Conservation (phyloP, 257 asterid species). For the Capsicum baccatum region DNA sequence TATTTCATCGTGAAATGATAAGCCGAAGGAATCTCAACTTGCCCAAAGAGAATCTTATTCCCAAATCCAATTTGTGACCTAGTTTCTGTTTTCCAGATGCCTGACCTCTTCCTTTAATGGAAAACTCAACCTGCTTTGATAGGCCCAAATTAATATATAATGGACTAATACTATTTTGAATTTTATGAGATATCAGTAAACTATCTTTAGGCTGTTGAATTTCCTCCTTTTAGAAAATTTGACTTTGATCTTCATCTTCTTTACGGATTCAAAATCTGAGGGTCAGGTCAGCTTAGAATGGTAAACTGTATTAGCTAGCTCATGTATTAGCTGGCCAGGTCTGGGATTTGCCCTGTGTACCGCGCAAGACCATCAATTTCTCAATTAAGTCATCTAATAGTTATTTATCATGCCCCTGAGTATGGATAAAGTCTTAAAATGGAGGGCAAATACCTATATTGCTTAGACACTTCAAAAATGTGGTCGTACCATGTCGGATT, state of each 20-base stretch:
- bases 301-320: not conserved
- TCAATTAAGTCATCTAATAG: constrained; percentile 4
- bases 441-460: not conserved
- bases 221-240: not conserved
- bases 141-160: not conserved
- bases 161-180: not conserved
- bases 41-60: not conserved
- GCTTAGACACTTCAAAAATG: too few species aligned
- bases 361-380: not conserved
- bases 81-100: not conserved
- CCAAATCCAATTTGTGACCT: not conserved
- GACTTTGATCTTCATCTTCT: constrained; percentile 9
- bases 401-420: not conserved
- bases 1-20: not conserved
- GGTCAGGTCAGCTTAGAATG: not conserved
- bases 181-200: not conserved
- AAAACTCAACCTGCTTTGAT: not conserved
- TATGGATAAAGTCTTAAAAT: not conserved
- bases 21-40: not conserved
- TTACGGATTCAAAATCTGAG: not conserved
- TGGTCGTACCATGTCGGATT: too few species aligned
- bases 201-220: not conserved
- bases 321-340: not conserved
- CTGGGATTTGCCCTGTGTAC: not conserved
- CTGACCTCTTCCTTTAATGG: not conserved